These are phyloP conservation scores for Colletotrichum eremochloae DNA, from an alignment of 2,329 filamentous ascomycete genomes.

Conservation along the genomic window DNA sequence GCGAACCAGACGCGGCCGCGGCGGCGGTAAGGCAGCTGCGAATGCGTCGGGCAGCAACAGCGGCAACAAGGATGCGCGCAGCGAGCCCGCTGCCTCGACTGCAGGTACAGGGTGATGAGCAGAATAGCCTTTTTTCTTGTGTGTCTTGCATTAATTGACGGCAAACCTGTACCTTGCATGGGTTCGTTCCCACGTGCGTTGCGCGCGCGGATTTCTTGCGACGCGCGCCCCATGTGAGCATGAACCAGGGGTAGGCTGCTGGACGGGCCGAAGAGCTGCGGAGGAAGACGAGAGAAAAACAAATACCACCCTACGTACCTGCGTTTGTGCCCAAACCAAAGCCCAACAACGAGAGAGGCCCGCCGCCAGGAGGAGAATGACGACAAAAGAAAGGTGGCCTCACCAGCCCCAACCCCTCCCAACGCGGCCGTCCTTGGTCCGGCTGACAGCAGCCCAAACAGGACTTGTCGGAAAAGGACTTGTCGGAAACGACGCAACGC, in stretches of 20 bases:
- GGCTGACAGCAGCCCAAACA: conserved; percentile 7
- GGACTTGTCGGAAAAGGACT: not conserved
- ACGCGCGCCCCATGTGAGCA: not conserved
- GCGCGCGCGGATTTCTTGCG: not conserved
- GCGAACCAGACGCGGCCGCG: conserved; percentile 46
- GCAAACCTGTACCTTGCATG: conserved; percentile 8
- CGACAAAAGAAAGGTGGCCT: no score
- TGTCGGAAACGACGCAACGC: not conserved
- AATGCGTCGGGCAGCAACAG: conserved; percentile 34
- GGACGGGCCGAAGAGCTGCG: not conserved
- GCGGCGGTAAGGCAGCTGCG: conserved; percentile 41
- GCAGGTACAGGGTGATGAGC: conserved; percentile 38
- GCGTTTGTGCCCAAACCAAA: conserved; percentile 20
- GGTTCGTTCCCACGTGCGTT: not conserved
- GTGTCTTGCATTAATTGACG: not conserved
- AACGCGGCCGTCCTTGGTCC: not conserved
- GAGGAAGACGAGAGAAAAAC: not conserved
- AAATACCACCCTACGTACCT: not conserved
- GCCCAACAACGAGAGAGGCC: not conserved
- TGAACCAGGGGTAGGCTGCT: not conserved
- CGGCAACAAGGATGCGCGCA: conserved; percentile 14
- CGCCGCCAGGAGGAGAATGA: not conserved
- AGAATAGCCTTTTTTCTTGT: not conserved
- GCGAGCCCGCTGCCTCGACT: conserved; percentile 18
- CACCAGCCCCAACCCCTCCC: not conserved